phyloP scores from a whole-genome alignment of 257 asterid species.

The Apocynum venetum region DNA sequence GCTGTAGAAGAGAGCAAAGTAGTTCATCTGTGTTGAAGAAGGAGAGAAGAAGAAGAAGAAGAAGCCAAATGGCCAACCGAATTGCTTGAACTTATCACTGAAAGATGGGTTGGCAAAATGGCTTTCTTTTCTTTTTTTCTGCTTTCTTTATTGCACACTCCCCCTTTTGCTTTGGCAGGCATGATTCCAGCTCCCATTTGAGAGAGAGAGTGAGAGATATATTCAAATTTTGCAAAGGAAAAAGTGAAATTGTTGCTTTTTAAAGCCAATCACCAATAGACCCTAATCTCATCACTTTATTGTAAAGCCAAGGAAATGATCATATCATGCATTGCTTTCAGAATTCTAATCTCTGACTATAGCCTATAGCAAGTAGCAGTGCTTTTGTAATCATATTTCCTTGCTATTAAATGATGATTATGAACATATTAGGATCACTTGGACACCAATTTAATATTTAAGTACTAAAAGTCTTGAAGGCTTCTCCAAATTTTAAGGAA shows the following conservation, averaged over 20 bases:
- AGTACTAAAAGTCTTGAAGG: no score
- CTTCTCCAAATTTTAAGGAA: no score
- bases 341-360: no score
- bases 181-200: constrained; percentile 24
- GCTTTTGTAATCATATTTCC: no score
- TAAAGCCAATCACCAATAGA: constrained; percentile 9
- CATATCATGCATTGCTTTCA: not conserved
- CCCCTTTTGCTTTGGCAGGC: constrained; percentile 46
- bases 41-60: not conserved
- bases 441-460: no score
- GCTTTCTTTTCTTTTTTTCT: constrained; percentile 14
- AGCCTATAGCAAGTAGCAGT: no score
- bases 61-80: constrained; percentile 5
- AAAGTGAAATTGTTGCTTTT: constrained; percentile 6
- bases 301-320: constrained; percentile 2
- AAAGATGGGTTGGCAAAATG: constrained; percentile 35
- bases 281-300: not conserved
- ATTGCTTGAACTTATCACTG: constrained; percentile 19
- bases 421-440: no score
- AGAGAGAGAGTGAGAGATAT: not conserved
- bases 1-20: constrained; percentile 21
- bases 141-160: constrained; percentile 19
- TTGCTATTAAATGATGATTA: not conserved
- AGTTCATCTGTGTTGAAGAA: constrained; percentile 22
- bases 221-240: constrained; percentile 21